Base-by-base conservation (phyloP, 768 basidiomycete genomes). In the Auriscalpium microsporum region DNA sequence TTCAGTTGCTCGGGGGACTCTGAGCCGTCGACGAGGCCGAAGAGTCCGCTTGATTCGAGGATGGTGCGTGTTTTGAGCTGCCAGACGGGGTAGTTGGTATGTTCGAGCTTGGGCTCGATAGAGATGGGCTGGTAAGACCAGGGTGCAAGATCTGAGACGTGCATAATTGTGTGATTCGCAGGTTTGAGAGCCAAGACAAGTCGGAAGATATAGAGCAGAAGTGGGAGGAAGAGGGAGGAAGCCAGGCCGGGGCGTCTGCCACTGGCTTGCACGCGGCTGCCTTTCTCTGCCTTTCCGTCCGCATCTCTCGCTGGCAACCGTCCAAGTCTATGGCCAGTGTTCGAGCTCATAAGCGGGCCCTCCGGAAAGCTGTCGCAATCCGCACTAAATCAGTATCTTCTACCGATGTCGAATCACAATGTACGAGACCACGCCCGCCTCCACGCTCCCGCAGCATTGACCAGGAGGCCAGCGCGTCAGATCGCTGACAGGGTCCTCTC, bases 331-430 rank as follows among this genome's bases (percentile, higher is more conserved):
- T 42, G 40, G 40, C 40, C 17, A 14, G n/a, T 16, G 10, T 52
- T 5, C 52, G 19, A 42, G 35, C 66, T 55, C 81, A 83, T 62
- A 90, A 89, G 62, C 72, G 68, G 37, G 70, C 71, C 0, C 68
- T 90, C 23, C 75, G 87, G 42, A 80, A 78, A 63, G 64, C 75
- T 8, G 67, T 87, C 53, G 57, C 71, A 3, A 62, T 71, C 5
- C 28, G 28, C 28, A 28, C 28, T 5, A 28, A 28, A 7, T 72
- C 67, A 8, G 73, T 89, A 34, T 71, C 71, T 36, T 67, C 67
- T 36, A 63, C 89, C 11, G 71, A 75, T 21, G 63, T 87, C 34
- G 74, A 82, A 56, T 71, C 73, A 53, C 87, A 90, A 72, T 86
- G 87, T 87, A 64, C 61, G 56, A 36, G 45, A 37, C 34, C 16